phyloP scores from a whole-genome alignment of 306 rosid species.

The Styphnolobium japonicum region DNA sequence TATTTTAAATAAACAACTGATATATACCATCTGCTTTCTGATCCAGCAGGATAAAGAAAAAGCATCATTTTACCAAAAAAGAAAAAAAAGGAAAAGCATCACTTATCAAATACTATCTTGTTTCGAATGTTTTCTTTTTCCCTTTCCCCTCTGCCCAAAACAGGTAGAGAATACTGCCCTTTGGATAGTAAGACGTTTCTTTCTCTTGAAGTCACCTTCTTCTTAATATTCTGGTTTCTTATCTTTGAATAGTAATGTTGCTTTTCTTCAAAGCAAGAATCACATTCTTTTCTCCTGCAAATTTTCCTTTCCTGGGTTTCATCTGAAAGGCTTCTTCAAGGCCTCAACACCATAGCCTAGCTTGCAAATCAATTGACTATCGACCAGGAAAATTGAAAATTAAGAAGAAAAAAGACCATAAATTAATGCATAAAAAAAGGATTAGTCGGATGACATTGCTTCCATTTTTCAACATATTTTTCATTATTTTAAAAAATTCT shows the following conservation, averaged over 20 bases:
- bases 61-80: not conserved
- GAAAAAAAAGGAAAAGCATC: slow-evolving; percentile 5
- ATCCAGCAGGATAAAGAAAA: slow-evolving; percentile 27
- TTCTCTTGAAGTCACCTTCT: slow-evolving; percentile 46
- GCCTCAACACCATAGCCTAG: slow-evolving; percentile 24
- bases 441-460: slow-evolving; percentile 1
- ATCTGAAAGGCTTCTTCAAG: slow-evolving; percentile 19
- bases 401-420: not conserved
- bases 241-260: slow-evolving; percentile 40
- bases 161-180: slow-evolving; percentile 31
- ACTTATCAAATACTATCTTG: slow-evolving; percentile 7
- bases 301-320: slow-evolving; percentile 3
- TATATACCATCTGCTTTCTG: slow-evolving; percentile 27
- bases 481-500: not conserved
- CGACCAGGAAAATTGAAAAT: not conserved
- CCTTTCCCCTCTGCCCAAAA: not conserved
- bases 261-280: slow-evolving; percentile 62
- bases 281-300: slow-evolving; percentile 43
- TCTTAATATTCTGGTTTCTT: slow-evolving; percentile 39
- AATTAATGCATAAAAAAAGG: not conserved
- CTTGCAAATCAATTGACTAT: slow-evolving; percentile 26
- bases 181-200: slow-evolving; percentile 38
- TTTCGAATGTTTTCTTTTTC: not conserved
- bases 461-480: not conserved
- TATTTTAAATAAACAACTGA: slow-evolving; percentile 21